Evolutionary conservation across 257 asterid species (phyloP).

Genomic region (Penstemon newberryi): DNA sequence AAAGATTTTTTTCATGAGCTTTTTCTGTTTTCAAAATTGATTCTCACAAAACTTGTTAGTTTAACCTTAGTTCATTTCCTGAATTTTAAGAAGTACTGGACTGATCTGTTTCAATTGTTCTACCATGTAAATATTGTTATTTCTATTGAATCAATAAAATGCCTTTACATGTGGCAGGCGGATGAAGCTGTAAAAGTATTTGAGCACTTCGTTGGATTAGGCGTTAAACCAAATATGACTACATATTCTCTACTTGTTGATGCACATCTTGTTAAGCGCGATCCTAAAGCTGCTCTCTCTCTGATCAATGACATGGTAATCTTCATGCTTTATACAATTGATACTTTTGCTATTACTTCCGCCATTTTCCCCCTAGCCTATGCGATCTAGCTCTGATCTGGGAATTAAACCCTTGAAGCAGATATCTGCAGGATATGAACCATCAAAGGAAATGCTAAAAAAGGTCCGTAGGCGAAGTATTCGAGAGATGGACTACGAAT

Average conservation of each 20-base stretch:
- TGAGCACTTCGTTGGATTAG: constrained; percentile 68
- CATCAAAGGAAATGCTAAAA: constrained; percentile 65
- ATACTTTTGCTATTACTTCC: constrained; percentile 3
- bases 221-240: constrained; percentile 69
- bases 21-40: background rate
- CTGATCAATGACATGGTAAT: constrained; percentile 80
- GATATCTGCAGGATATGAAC: constrained; percentile 64
- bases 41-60: constrained; percentile 2
- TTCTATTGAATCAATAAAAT: constrained; percentile 17
- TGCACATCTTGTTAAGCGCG: constrained; percentile 74
- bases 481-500: constrained; percentile 81
- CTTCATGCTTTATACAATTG: constrained; percentile 7
- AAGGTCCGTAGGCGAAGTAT: constrained; percentile 78
- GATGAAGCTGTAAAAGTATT: constrained; percentile 90
- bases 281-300: constrained; percentile 68
- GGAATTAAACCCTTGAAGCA: constrained; percentile 33
- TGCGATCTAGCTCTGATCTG: constrained; percentile 12
- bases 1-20: background rate
- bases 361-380: background rate
- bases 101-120: background rate
- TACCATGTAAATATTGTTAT: constrained; percentile 16
- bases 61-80: background rate
- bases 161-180: constrained; percentile 55
- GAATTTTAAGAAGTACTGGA: constrained; percentile 12
- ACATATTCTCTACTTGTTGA: constrained; percentile 76